Base-by-base conservation (phyloP, 1,139 yeast species). In the Chernovozyma aurita region DNA sequence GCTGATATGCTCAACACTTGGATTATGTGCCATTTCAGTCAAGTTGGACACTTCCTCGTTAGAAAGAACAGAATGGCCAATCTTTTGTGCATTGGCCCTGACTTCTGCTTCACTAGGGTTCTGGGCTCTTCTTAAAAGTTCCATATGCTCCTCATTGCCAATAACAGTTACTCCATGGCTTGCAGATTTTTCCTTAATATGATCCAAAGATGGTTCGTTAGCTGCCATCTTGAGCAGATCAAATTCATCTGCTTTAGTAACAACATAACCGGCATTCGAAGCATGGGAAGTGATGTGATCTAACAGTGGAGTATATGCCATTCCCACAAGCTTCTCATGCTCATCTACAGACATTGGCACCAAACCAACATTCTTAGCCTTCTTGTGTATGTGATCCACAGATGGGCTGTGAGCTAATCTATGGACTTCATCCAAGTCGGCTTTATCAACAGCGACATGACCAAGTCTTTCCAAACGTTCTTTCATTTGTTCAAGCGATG, bases 151-250 rank as follows among this genome's bases (percentile, higher is more conserved):
- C 7, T 53, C 17, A 4, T 35, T 34, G 6, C 63, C 43, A n/a
- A 72, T 18, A 12, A 42, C 16, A 4, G 40, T 18, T 18, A 32
- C 18, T 14, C 26, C 33, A 11, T 14, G 44, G 31, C 36, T 45
- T 9, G 45, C 25, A 1, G 70, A 70, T 42, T 61, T 64, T 4
- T 52, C 46, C n/a, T 38, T 35, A 14, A 73, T 43, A 32, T 62
- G 61, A 3, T 53, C 57, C 1, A 40, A 24, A 7, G 49, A 35
- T 3, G 65, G 65, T 4, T 48, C 46, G 26, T 53, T 39, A 0
- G 65, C 63, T 28, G 41, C 37, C 13, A 44, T 33, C 4, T 30
- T n/a, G 25, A 52, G 39, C 30, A 41, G 38, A n/a, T 44, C 30
- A 16, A 47, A 46, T 20, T 58, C 59, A 1, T 39, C 45, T 14